Evolutionary conservation across 371 early-diverging fungal species (phyloP), one percentile per base, ranked within the genome.

Genomic region (Mortierella sp.): DNA sequence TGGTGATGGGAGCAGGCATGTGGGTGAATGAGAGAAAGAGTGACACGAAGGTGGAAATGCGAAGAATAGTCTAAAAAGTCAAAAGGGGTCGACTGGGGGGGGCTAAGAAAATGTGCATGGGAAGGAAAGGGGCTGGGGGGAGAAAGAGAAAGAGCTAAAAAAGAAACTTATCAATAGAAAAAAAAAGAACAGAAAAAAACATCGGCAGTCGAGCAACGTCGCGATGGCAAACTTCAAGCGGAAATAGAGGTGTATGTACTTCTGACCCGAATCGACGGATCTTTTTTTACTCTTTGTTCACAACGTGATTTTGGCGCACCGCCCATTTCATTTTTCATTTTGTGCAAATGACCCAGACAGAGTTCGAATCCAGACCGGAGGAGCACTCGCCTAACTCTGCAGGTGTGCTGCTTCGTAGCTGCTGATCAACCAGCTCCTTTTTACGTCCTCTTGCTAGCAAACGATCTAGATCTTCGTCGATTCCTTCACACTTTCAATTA

Each of bases 331-430:
- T 9, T 7, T 6, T 5, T 0, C 29, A 8, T 48, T 50, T 22
- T 48, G 0, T n/a, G 5, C 47, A 19, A 45, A 45, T 45, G 47
- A 22, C 47, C 39, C 11, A 29, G 3, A 8, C 5, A 34, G 34
- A 22, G 61, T 61, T 61, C 61, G 37, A 61, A 61, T 61, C 61
- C 61, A 61, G 61, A 61, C 61, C 22, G 39, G n/a, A n/a, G n/a
- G 6, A 7, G 50, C n/a, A 14, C 61, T 61, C 37, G 61, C 37
- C 61, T 34, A 22, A 34, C 19, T 50, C 48, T 34, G 52, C 55
- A 53, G 11, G 24, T n/a, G 26, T 26, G 31, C 10, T 14, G 16
- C 4, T 14, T 19, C 34, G 14, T 31, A 55, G 29, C 29, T 58
- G 37, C 55, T 31, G 8, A 4, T 5, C 19, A 31, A 11, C 14